Evolutionary conservation across 805 yeast genomes (phyloP), one percentile per base, ranked within the genome.

Genomic region (Ogataea methylovora): DNA sequence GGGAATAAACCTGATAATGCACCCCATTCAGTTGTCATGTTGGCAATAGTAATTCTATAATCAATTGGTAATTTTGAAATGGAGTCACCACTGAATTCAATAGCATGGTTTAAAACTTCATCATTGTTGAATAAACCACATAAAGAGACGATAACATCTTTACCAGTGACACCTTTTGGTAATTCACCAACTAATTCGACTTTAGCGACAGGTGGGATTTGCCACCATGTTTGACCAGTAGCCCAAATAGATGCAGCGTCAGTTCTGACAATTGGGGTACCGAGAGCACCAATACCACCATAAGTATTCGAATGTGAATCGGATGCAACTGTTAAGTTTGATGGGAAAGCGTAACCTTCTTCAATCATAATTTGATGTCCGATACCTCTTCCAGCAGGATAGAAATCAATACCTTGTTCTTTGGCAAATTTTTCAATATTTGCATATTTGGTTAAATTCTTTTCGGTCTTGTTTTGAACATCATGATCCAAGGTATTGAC

Each of bases 211-310:
- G 98, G 97, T 3, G 99, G 99, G 36, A 92, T 85, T 73, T 94
- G 98, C 98, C 98, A 92, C 99, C 99, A 92, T 4, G 98, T 92
- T 63, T 87, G 94, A 27, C 97, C 97, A 0, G 99, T 92, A 10
- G 99, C 97, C 99, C 99, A 92, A 45, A 92, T 90, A 8, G 97
- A 77, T 4, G 99, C 99, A 16, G 97, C 98, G 61, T 92, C 99
- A 0, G 99, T 92, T 61, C 99, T 76, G 37, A 92, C 99, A 36
- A 92, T 83, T 8, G 99, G 97, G 3, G 98, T 94, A 34, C 99
- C 99, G 38, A 92, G 65, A 16, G 95, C 69, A 14, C 97, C 97
- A 31, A 92, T 69, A 53, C 99, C 99, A 46, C 99, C 98, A 54
- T 92, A 92, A 24, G 96, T 92, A 58, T 92, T 92, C 9, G 97